Conservation (phyloP, 306 rosid species). For the Begonia peltatifolia region DNA sequence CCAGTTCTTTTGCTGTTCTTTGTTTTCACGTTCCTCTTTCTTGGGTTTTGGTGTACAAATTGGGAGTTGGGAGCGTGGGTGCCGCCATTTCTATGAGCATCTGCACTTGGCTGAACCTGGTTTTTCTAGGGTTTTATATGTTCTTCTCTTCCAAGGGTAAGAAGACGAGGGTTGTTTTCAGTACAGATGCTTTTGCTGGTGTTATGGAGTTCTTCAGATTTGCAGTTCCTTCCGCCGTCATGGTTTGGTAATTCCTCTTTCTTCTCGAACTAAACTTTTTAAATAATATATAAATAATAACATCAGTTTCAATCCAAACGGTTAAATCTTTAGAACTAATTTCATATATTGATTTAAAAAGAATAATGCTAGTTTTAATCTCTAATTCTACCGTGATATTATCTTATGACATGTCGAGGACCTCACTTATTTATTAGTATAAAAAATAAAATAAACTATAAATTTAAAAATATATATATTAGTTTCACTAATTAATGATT, state of each 20-base stretch:
- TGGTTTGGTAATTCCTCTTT: conserved; percentile 6
- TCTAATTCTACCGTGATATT: no score
- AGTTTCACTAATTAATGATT: no score
- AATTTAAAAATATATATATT: no score
- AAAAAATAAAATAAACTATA: no score
- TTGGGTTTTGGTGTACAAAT: conserved; percentile 7
- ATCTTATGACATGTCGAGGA: no score
- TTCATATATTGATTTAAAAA: no score
- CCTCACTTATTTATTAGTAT: no score
- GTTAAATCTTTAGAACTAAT: no score
- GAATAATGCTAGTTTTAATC: no score
- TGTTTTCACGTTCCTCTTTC: conserved; percentile 5
- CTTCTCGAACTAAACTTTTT: no score
- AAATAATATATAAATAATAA: no score
- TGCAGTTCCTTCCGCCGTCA: conserved; percentile 6
- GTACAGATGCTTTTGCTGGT: conserved; percentile 5
- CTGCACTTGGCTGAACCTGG: conserved; percentile 8
- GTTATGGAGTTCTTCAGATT: conserved; percentile 3
- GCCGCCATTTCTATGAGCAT: conserved; percentile 2
- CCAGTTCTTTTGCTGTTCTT: background rate
- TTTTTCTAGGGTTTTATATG: background rate
- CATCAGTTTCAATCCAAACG: no score
- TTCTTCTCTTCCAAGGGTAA: background rate
- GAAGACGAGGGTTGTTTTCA: conserved; percentile 1
- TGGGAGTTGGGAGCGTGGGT: conserved; percentile 4